Base-by-base conservation (phyloP, 495 filamentous ascomycete genomes). In the Stereocaulon alpinum region DNA sequence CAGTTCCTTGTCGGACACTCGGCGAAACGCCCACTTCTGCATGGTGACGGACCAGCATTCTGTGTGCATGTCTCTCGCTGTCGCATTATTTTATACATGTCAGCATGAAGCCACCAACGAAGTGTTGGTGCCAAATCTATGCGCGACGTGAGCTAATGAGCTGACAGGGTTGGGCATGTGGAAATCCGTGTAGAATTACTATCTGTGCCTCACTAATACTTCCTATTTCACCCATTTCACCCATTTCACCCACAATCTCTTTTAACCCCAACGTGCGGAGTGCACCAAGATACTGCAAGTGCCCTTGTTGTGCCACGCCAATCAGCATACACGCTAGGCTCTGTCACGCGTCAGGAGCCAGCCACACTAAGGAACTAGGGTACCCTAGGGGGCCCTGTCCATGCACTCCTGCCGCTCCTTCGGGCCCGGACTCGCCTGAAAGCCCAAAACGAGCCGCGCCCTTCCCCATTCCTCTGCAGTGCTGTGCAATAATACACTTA, bases 391-490 rank as follows among this genome's bases (percentile, higher is more conserved):
- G 1, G 11, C 22, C 5, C 44, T 12, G 3, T 50, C 22, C 49
- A 52, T 20, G 49, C 49, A 52, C 49, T 52, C 49, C 49, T 52
- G 49, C 49, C 49, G 49, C 49, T 52, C 42, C 17, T n/a, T 24
- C 18, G 29, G 27, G 27, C 24, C 49, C 49, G 29, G 27, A 32
- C 29, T 30, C 49, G 30, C 17, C 29, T 52, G 34, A 52, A 18
- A 14, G 11, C 47, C 49, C 49, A 27, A 52, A 52, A 37, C 30
- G 49, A 52, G 49, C 30, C 49, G 49, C 49, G 49, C 49, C 49
- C 29, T 52, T 51, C 27, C 49, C 49, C 49, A 32, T 51, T 52
- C 17, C 15, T 10, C 17, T 52, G 49, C 49, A 52, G 49, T 6
- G n/a, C 14, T n/a, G 30, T 29, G 48, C 48, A 34, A 51, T 24